These are phyloP conservation scores for Hygrocybe punicea DNA, from an alignment of 768 basidiomycete genomes.

Conservation along the genomic window DNA sequence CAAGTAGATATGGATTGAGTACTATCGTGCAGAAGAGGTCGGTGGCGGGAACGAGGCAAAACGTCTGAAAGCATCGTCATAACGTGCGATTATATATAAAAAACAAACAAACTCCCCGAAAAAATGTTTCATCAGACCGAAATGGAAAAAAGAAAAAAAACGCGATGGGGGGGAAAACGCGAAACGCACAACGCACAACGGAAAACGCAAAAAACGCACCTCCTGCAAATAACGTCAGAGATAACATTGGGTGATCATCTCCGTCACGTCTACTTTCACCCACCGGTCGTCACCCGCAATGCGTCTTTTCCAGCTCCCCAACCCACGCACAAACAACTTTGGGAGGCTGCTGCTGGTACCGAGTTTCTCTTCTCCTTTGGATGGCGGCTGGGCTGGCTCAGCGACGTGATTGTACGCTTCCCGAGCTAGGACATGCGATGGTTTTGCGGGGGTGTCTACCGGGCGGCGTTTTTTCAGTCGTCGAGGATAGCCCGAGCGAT, in stretches of 20 bases:
- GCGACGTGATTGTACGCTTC: slow-evolving; percentile 10
- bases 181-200: no score
- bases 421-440: slow-evolving; percentile 8
- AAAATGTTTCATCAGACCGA: no score
- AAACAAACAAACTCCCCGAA: no score
- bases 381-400: background rate
- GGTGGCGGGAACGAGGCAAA: no score
- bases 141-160: no score
- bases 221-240: background rate
- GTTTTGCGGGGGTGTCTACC: background rate
- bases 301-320: background rate
- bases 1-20: no score
- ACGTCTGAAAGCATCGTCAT: no score
- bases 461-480: slow-evolving; percentile 4
- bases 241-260: background rate
- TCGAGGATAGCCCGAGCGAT: background rate
- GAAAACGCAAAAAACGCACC: background rate
- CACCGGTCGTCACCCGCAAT: background rate
- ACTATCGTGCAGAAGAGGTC: no score
- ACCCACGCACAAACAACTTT: background rate
- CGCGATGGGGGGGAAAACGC: no score
- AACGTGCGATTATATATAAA: no score
- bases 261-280: slow-evolving; percentile 9
- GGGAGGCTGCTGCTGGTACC: no score
- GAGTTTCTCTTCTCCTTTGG: background rate